These are phyloP conservation scores for Phycomyces nitens DNA, from an alignment of 192 early-diverging fungal species.

Conservation along the genomic window DNA sequence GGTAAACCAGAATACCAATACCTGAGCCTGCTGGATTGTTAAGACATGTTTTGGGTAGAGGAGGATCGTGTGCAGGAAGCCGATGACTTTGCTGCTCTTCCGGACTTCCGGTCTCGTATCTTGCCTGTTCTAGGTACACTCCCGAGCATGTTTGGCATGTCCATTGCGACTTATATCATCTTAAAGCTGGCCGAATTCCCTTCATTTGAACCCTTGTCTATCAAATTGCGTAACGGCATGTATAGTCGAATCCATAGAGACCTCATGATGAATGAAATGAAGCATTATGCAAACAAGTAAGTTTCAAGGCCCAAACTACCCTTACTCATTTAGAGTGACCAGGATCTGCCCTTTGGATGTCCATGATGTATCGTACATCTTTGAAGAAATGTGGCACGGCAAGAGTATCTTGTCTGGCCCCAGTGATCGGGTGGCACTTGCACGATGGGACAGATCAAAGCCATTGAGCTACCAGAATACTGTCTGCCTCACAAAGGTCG, in stretches of 20 bases:
- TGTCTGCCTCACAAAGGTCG: slow-evolving; percentile 79
- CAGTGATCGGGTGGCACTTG: slow-evolving; percentile 68
- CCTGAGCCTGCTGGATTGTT: background rate
- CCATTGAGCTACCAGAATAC: slow-evolving; percentile 73
- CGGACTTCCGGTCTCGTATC: slow-evolving; percentile 89
- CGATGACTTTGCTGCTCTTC: slow-evolving; percentile 88
- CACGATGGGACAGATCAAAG: slow-evolving; percentile 69
- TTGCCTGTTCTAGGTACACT: slow-evolving; percentile 79
- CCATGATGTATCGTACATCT: slow-evolving; percentile 78
- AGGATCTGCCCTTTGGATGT: slow-evolving; percentile 52
- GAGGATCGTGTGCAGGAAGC: slow-evolving; percentile 79
- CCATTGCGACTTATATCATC: slow-evolving; percentile 86
- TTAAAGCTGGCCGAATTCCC: slow-evolving; percentile 50
- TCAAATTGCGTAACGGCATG: slow-evolving; percentile 71
- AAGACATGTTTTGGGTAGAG: slow-evolving; percentile 33
- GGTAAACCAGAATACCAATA: too few relatives aligned
- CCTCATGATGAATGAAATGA: slow-evolving; percentile 54
- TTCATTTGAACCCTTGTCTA: slow-evolving; percentile 64
- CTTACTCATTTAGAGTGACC: slow-evolving; percentile 8
- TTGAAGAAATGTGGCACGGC: slow-evolving; percentile 89
- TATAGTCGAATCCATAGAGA: slow-evolving; percentile 75
- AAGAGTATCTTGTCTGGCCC: slow-evolving; percentile 73
- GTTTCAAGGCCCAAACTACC: slow-evolving; percentile 20
- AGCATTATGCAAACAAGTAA: slow-evolving; percentile 35
- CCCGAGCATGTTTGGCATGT: slow-evolving; percentile 92